Evolutionary conservation across 257 asterid species (phyloP).

Genomic region (Penstemon barbatus): DNA sequence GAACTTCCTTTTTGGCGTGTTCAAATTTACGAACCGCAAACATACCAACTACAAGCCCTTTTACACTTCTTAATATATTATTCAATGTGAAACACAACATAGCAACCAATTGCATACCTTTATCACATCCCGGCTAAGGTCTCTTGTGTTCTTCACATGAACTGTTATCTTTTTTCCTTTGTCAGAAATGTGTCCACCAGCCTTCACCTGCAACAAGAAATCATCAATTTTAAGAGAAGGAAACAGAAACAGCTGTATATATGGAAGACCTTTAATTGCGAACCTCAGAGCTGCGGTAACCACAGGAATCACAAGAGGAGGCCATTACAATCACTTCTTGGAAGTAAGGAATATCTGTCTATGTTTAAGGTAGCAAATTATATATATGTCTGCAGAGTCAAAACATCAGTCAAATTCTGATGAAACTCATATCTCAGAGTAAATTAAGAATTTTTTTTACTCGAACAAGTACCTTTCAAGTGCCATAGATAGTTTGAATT

Average conservation of each 20-base stretch:
- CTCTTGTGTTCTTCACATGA: slow-evolving; percentile 65
- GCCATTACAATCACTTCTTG: slow-evolving; percentile 97
- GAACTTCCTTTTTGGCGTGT: too few species aligned
- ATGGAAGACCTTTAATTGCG: slow-evolving; percentile 17
- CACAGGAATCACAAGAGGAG: slow-evolving; percentile 84
- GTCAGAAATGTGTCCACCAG: slow-evolving; percentile 84
- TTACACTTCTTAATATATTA: too few species aligned
- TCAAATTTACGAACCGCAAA: too few species aligned
- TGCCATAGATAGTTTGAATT: not conserved
- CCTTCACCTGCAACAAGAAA: slow-evolving; percentile 63
- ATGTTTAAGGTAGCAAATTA: slow-evolving; percentile 52
- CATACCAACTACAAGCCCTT: too few species aligned
- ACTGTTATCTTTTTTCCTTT: slow-evolving; percentile 80
- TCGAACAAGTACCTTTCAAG: not conserved
- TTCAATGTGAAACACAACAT: too few species aligned
- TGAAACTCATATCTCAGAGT: not conserved
- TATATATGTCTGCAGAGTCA: slow-evolving; percentile 5
- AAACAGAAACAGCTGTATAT: too few species aligned
- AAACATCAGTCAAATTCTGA: slow-evolving; percentile 15
- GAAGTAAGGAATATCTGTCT: slow-evolving; percentile 85
- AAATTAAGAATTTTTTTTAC: not conserved
- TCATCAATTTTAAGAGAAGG: not conserved
- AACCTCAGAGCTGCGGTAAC: slow-evolving; percentile 95
- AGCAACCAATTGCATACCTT: slow-evolving; percentile 50
- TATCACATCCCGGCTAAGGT: slow-evolving; percentile 90